These are phyloP conservation scores for Cylindrotheca fusiformis DNA, from an alignment of 108 stramenopile genomes.

Conservation along the genomic window DNA sequence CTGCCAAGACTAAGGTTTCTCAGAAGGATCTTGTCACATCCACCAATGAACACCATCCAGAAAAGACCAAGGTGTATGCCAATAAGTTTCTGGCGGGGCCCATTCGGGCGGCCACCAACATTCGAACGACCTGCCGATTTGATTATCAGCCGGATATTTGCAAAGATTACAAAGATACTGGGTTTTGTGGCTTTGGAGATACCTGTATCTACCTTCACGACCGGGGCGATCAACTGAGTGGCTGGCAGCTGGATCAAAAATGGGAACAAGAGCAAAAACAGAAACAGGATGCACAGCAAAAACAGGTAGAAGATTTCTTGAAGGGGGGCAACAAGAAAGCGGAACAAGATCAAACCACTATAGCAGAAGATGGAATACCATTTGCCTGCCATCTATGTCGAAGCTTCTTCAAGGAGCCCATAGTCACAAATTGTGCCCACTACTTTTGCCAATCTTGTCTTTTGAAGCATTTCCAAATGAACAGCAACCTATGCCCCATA, in stretches of 20 bases:
- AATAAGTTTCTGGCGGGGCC: constrained; percentile 87
- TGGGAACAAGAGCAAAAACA: constrained; percentile 89
- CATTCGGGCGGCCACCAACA: constrained; percentile 77
- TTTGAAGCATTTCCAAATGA: constrained; percentile 40
- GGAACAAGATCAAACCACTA: constrained; percentile 2
- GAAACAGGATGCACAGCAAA: constrained; percentile 55
- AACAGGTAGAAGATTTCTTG: constrained; percentile 70
- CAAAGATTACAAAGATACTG: constrained; percentile 99
- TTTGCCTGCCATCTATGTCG: constrained; percentile 96
- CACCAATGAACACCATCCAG: constrained; percentile 53
- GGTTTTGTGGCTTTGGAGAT: constrained; percentile 99
- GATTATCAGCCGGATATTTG: constrained; percentile 99
- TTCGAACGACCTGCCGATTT: constrained; percentile 90
- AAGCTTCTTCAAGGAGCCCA: constrained; percentile 83
- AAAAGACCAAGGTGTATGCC: constrained; percentile 17
- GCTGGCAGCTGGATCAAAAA: constrained; percentile 95
- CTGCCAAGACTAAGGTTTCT: background rate
- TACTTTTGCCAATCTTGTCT: constrained; percentile 93
- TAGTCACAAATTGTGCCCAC: constrained; percentile 92
- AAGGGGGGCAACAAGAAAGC: constrained; percentile 11
- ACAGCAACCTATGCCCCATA: constrained; percentile 62
- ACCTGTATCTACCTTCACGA: constrained; percentile 98
- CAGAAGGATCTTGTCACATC: constrained; percentile 28
- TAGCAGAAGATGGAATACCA: constrained; percentile 91
- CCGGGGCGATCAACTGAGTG: constrained; percentile 89